These are phyloP conservation scores for Sugiyamaella lignohabitans DNA, from an alignment of 805 yeast species.

Conservation along the genomic window DNA sequence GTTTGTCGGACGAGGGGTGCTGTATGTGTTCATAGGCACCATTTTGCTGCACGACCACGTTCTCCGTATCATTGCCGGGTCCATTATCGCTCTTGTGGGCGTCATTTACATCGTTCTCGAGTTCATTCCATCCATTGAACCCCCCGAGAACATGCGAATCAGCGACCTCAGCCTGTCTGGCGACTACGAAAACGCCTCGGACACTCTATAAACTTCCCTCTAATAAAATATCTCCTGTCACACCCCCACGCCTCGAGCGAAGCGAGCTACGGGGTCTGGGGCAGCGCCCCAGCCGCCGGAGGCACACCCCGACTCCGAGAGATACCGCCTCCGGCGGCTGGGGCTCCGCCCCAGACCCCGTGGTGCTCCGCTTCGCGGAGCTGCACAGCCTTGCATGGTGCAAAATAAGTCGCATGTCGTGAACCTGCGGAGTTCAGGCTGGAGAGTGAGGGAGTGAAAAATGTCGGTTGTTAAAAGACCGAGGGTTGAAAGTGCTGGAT, in stretches of 20 bases:
- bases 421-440: too few relatives aligned
- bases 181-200: conserved; percentile 29
- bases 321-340: neutral
- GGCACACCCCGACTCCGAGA: neutral
- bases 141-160: conserved; percentile 70
- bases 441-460: too few relatives aligned
- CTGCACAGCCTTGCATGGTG: too few relatives aligned
- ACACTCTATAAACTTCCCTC: conserved; percentile 22
- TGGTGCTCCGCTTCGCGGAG: too few relatives aligned
- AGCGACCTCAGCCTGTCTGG: conserved; percentile 6
- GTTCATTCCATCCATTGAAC: conserved; percentile 64
- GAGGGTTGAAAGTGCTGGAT: neutral
- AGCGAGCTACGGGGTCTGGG: neutral
- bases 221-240: neutral
- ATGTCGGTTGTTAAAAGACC: neutral
- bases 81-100: conserved; percentile 57
- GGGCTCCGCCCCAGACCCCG: too few relatives aligned
- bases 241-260: neutral
- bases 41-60: conserved; percentile 46
- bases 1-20: conserved; percentile 66
- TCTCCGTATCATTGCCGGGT: conserved; percentile 51
- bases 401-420: too few relatives aligned
- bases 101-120: conserved; percentile 54
- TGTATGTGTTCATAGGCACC: conserved; percentile 47
- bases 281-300: too few relatives aligned